These are phyloP conservation scores for Vaccinium myrtillus DNA, from an alignment of 148 eudicot species.

Conservation along the genomic window DNA sequence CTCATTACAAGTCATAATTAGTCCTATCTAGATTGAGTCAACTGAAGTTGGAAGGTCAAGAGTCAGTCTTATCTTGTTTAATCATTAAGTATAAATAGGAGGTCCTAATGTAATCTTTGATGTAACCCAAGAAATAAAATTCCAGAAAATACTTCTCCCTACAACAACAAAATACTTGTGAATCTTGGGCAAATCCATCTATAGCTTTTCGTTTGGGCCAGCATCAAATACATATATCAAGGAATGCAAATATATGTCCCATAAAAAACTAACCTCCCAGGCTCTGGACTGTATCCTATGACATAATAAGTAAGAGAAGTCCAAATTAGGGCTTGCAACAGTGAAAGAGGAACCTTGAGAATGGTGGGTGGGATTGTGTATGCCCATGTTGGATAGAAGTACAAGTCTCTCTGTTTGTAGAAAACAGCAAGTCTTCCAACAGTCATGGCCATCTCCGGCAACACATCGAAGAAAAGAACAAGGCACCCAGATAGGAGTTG, in stretches of 20 bases:
- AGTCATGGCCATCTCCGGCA: constrained; percentile 65
- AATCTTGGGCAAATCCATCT: no score
- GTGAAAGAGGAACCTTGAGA: constrained; percentile 62
- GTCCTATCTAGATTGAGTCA: no score
- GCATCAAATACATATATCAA: neutral
- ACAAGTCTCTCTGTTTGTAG: constrained; percentile 80
- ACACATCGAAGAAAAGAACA: constrained; percentile 67
- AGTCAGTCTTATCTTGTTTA: no score
- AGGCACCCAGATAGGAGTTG: constrained; percentile 63
- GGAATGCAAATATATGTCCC: neutral
- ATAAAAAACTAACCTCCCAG: constrained; percentile 50
- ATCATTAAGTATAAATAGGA: no score
- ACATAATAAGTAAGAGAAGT: constrained; percentile 69
- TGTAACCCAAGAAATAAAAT: no score
- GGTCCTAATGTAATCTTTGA: no score
- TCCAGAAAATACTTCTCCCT: no score
- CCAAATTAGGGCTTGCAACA: constrained; percentile 59
- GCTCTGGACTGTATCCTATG: constrained; percentile 76
- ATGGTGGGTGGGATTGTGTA: constrained; percentile 40
- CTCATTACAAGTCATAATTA: no score
- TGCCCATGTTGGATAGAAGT: constrained; percentile 85
- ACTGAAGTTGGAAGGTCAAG: no score
- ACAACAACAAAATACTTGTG: no score
- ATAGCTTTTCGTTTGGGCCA: no score
- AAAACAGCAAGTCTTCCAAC: constrained; percentile 62